Percentiles rank a stretch among this genome's conserved stretches.
Conservation (phyloP, 306 rosid genomes). For the Lathyrus tuberosus region DNA sequence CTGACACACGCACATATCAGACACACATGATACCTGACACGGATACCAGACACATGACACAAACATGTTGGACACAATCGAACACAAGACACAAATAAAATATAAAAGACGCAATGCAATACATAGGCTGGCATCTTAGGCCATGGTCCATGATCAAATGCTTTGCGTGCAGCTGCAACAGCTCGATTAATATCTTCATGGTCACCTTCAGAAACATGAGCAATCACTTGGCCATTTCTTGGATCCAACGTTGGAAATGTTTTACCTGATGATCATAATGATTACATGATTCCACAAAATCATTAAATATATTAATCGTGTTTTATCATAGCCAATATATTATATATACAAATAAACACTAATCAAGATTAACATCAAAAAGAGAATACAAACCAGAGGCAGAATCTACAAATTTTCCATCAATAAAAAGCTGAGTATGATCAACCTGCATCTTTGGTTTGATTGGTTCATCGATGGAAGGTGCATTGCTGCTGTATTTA, state of each 20-base stretch:
- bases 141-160: conserved; percentile 94
- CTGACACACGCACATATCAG: too few relatives aligned
- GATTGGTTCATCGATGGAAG: neutral
- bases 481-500: neutral
- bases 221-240: conserved; percentile 74
- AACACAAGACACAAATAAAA: too few relatives aligned
- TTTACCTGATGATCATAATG: conserved; percentile 35
- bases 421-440: conserved; percentile 65
- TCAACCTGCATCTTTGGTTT: conserved; percentile 27
- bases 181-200: conserved; percentile 76
- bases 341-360: too few relatives aligned
- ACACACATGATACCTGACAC: too few relatives aligned
- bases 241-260: conserved; percentile 76
- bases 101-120: neutral
- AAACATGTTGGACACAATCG: too few relatives aligned
- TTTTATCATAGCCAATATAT: too few relatives aligned
- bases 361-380: too few relatives aligned
- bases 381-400: conserved; percentile 58
- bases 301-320: too few relatives aligned
- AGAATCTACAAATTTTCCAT: conserved; percentile 81
- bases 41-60: too few relatives aligned
- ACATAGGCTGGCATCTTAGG: conserved; percentile 90
- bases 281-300: too few relatives aligned
- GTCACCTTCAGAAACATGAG: conserved; percentile 81
- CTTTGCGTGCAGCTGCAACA: conserved; percentile 81